Evolutionary conservation across 2,329 filamentous ascomycete genomes (phyloP), one percentile per base, ranked within the genome.

Genomic region (Ophiostoma sp.): DNA sequence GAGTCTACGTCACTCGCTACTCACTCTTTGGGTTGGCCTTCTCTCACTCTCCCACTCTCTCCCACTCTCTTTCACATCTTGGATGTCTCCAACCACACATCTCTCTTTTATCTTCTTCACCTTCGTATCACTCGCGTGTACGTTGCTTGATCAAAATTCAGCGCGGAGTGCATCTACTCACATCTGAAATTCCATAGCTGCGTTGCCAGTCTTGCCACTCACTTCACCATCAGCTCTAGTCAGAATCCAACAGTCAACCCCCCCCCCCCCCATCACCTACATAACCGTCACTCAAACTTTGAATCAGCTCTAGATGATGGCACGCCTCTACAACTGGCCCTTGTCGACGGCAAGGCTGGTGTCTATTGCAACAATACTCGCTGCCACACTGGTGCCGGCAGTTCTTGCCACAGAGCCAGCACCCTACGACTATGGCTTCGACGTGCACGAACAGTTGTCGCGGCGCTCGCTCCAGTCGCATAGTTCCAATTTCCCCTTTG

Each of bases 351-450:
- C 62, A 35, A 27, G 62, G 3, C 33, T 65, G 23, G 3, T 65
- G 20, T 41, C n/a, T 13, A 5, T 39, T 41, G 62, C 11, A 7
- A 11, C 35, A 6, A 6, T 65, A 20, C 20, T 65, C 11, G 6
- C 15, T 11, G 8, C 10, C 27, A 15, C 67, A 60, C 4, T 41
- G 17, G 68, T 71, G 15, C 41, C 17, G 20, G 20, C 33, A 23
- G 31, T 13, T 52, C 41, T 11, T 4, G 65, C 65, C 11, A 23
- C 36, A 41, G 75, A 76, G 39, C 75, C 75, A n/a, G 64, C n/a
- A 41, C 65, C 44, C 6, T 87, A 87, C 73, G 77, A 86, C 74
- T 87, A 86, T 74, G 84, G 84, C n/a, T 79, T 81, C 68, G 81
- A 83, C 72, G 76, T 80, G 27, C 75, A 78, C 52, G 27, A 69